Evolutionary conservation across 2,329 filamentous ascomycete genomes (phyloP).

Genomic region (Colletotrichum cordylinicola): DNA sequence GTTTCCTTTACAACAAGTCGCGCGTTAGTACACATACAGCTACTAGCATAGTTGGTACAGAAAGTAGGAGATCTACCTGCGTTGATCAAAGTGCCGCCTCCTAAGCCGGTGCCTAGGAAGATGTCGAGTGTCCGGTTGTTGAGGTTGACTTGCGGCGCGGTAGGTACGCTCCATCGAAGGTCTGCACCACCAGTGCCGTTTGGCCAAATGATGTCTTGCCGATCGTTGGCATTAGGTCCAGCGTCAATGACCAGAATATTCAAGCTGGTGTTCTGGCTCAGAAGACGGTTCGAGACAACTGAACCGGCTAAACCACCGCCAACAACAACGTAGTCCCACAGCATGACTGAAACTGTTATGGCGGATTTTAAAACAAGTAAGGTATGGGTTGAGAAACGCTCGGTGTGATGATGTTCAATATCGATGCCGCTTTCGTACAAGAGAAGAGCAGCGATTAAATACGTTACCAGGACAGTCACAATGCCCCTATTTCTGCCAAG

Average conservation of each 20-base stretch:
- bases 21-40: not conserved
- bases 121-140: not conserved
- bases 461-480: fast-evolving
- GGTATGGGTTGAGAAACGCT: fast-evolving
- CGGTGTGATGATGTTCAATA: fast-evolving
- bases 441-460: not conserved
- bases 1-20: not conserved
- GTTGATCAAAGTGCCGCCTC: not conserved
- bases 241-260: not conserved
- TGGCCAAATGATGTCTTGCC: not conserved
- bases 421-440: fast-evolving
- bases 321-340: not conserved
- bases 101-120: not conserved
- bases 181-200: not conserved
- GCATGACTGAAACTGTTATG: not conserved
- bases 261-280: not conserved
- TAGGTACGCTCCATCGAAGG: not conserved
- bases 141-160: not conserved
- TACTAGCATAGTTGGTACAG: not conserved
- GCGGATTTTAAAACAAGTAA: not conserved
- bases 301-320: not conserved
- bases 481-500: fast-evolving
- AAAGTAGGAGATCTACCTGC: not conserved
- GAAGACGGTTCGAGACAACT: not conserved
- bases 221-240: not conserved